Percentiles rank a stretch among this genome's conserved stretches.
Conservation (phyloP, 1,284 basidiomycete genomes). For the Naganishia liquefaciens region DNA sequence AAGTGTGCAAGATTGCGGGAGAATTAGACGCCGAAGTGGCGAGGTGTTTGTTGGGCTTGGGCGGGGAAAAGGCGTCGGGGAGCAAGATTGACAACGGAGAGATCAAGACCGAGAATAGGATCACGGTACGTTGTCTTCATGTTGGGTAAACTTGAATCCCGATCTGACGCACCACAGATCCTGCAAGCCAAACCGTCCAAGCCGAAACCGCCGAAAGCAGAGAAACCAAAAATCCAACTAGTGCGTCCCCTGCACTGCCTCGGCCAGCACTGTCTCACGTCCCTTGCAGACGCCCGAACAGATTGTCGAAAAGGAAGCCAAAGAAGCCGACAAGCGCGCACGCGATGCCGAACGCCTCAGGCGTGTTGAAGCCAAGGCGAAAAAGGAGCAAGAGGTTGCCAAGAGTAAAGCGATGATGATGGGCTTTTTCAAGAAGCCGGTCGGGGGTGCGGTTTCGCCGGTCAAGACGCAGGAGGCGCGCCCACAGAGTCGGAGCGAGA, state of each 20-base stretch:
- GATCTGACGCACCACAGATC: background rate
- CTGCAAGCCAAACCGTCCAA: slow-evolving; percentile 13
- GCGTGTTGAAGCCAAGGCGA: slow-evolving; percentile 18
- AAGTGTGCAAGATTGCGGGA: background rate
- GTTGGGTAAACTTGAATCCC: background rate
- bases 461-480: background rate
- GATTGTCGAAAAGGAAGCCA: slow-evolving; percentile 24
- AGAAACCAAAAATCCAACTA: slow-evolving; percentile 21
- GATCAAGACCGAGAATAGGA: slow-evolving; percentile 7
- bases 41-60: slow-evolving; percentile 11
- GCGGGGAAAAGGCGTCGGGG: background rate
- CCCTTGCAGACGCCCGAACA: slow-evolving; percentile 29
- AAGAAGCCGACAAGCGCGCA: slow-evolving; percentile 21
- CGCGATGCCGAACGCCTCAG: slow-evolving; percentile 5
- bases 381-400: slow-evolving; percentile 23
- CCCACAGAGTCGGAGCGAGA: slow-evolving; percentile 16
- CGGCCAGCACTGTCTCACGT: background rate
- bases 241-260: background rate
- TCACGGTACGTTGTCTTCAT: background rate
- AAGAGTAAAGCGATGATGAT: slow-evolving; percentile 28
- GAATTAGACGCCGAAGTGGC: slow-evolving; percentile 4
- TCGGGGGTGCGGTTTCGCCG: background rate
- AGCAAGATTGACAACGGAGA: slow-evolving; percentile 9
- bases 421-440: slow-evolving; percentile 24
- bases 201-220: background rate